Conservation (phyloP, 768 basidiomycete species). For the Russula griseocarnosa region DNA sequence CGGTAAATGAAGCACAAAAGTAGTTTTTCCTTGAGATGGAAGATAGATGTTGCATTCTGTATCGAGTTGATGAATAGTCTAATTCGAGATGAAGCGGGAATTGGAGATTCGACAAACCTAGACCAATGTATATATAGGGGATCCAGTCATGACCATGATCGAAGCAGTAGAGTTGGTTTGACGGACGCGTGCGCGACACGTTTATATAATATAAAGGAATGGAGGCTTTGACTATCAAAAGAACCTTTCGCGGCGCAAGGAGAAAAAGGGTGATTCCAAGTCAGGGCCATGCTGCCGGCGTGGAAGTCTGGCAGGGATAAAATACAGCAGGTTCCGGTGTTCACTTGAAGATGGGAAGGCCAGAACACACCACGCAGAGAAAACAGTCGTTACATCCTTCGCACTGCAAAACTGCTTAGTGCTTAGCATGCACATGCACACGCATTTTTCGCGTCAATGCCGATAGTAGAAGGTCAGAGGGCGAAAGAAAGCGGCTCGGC, state of each 20-base stretch:
- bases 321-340: neutral
- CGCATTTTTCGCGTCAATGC: neutral
- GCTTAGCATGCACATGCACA: neutral
- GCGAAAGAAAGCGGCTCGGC: neutral
- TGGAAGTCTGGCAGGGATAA: too few species aligned
- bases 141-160: neutral
- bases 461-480: too few species aligned
- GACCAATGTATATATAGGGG: neutral
- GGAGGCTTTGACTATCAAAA: neutral
- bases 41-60: neutral
- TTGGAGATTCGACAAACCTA: neutral
- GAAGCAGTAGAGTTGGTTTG: neutral
- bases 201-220: neutral
- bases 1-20: neutral
- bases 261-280: neutral
- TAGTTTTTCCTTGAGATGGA: neutral
- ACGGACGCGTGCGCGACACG: neutral
- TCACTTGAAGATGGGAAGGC: neutral
- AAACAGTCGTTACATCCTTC: neutral
- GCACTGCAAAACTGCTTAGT: conserved; percentile 12
- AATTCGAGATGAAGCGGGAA: neutral
- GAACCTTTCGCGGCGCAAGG: neutral
- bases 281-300: too few species aligned
- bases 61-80: neutral
- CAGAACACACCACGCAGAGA: conserved; percentile 3